Base-by-base conservation (phyloP, 768 basidiomycete species). In the Pisolithus sp. region DNA sequence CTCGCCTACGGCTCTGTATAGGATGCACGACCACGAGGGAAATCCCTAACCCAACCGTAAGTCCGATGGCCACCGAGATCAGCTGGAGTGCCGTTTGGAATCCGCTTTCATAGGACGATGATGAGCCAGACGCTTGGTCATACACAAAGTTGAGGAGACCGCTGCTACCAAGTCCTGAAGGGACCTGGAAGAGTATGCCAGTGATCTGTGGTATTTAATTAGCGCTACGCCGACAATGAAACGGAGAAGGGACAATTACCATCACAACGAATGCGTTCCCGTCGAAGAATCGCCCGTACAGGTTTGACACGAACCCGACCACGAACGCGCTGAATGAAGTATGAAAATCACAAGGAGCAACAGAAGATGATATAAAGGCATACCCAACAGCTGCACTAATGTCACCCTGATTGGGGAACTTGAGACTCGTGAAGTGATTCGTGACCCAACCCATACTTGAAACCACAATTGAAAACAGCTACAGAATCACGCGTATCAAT, bases 131-230 rank as follows among this genome's bases (percentile, higher is more conserved):
- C 21, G 79, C 73, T 53, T 79, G 74, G 55, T 78, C 70, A 36
- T 76, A 75, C 10, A 80, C 83, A 60, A 84, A 89, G 54, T 78
- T 80, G 55, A 93, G 76, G 7, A 93, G 78, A 28, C 90, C 90
- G 10, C 87, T 88, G 41, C 81, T 87, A 7, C 84, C 81, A 10
- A 93, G 76, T 37, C 89, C 90, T 7, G 86, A 87, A 0, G 89
- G 90, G 1, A 93, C 76, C 68, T 93, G 91, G 71, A 92, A 87
- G 15, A 92, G 73, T 45, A 93, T 86, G 21, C 86, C 89, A 0
- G 85, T 87, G 56, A 88, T 83, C 76, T 71, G 46, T 23, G 21
- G 26, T 34, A 24, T 13, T n/a, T 34, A 12, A 24, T 45, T 18
- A 30, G 23, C 17, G 28, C 44, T 49, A 34, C 18, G 4, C 42